Percentiles rank a stretch among this genome's conserved stretches.
These are phyloP conservation scores for Termitomyces sp. DNA, from an alignment of 768 basidiomycete genomes.

Conservation along the genomic window DNA sequence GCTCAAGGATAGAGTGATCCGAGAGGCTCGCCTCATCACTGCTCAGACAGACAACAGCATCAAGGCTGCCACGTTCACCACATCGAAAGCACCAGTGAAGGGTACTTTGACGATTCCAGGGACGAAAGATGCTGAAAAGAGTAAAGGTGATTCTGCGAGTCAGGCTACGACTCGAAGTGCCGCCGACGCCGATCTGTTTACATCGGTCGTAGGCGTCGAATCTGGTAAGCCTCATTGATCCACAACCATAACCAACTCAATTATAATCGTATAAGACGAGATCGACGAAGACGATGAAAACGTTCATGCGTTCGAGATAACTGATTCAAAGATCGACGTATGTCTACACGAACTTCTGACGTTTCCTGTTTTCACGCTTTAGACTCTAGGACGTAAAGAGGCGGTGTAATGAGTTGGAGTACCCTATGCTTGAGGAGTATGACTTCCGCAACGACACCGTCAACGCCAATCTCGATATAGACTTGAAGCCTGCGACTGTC, in stretches of 20 bases:
- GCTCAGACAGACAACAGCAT: constrained; percentile 68
- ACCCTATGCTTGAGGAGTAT: constrained; percentile 98
- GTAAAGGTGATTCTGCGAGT: constrained; percentile 42
- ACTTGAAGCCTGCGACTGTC: constrained; percentile 95
- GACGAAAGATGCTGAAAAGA: constrained; percentile 71
- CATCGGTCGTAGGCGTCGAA: constrained; percentile 95
- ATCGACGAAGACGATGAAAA: constrained; percentile 97
- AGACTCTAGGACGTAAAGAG: constrained; percentile 82
- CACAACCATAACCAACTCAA: not conserved
- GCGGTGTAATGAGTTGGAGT: constrained; percentile 93
- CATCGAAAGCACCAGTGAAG: constrained; percentile 77
- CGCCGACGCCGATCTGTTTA: constrained; percentile 79
- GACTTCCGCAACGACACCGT: constrained; percentile 97
- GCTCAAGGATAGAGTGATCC: constrained; percentile 82
- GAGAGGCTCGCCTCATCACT: constrained; percentile 78
- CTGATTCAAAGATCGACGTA: constrained; percentile 91
- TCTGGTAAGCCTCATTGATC: constrained; percentile 47
- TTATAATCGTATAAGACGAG: constrained; percentile 56
- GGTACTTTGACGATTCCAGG: constrained; percentile 87
- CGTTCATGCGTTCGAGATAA: constrained; percentile 96
- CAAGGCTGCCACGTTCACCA: constrained; percentile 73
- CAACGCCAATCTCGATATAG: constrained; percentile 96
- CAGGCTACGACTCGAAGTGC: constrained; percentile 19
- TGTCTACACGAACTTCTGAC: constrained; percentile 18
- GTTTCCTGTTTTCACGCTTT: constrained; percentile 2